Conservation (phyloP, 805 yeast species). For the Brettanomyces naardenensis region DNA sequence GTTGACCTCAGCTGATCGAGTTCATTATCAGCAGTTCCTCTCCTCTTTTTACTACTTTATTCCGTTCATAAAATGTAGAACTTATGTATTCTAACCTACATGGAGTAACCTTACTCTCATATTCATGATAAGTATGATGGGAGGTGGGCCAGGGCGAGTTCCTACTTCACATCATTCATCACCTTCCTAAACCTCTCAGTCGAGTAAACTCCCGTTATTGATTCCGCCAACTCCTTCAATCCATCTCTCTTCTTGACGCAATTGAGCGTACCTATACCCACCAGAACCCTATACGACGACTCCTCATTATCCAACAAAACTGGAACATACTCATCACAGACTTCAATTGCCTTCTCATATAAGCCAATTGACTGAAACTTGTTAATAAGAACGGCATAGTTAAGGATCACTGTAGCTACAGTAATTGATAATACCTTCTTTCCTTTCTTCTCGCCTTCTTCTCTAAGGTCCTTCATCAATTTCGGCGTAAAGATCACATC, state of each 20-base stretch:
- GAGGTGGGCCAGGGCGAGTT: too few relatives aligned
- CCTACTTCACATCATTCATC: constrained; percentile 18
- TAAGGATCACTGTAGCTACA: constrained; percentile 41
- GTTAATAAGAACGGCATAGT: constrained; percentile 34
- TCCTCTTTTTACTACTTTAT: too few relatives aligned
- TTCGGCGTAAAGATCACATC: constrained; percentile 27
- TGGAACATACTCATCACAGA: constrained; percentile 10
- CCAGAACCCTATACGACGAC: constrained; percentile 55
- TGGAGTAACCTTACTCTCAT: too few relatives aligned
- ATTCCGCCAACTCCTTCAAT: constrained; percentile 5
- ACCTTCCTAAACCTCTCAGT: constrained; percentile 15
- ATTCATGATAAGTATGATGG: too few relatives aligned
- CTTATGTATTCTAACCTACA: too few relatives aligned
- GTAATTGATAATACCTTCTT: constrained; percentile 29
- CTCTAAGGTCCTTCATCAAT: constrained; percentile 9
- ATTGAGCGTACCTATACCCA: constrained; percentile 57
- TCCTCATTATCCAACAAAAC: constrained; percentile 38
- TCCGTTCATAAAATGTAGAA: too few relatives aligned
- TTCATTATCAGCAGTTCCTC: too few relatives aligned
- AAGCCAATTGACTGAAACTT: constrained; percentile 23
- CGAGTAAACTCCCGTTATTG: constrained; percentile 7
- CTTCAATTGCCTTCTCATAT: constrained; percentile 21
- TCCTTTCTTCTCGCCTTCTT: constrained; percentile 8
- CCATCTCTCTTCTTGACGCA: constrained; percentile 12
- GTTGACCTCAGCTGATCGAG: background rate